Evolutionary conservation across 2,329 filamentous ascomycete species (phyloP), one percentile per base, ranked within the genome.

Genomic region (Fusarium sarcochroum): DNA sequence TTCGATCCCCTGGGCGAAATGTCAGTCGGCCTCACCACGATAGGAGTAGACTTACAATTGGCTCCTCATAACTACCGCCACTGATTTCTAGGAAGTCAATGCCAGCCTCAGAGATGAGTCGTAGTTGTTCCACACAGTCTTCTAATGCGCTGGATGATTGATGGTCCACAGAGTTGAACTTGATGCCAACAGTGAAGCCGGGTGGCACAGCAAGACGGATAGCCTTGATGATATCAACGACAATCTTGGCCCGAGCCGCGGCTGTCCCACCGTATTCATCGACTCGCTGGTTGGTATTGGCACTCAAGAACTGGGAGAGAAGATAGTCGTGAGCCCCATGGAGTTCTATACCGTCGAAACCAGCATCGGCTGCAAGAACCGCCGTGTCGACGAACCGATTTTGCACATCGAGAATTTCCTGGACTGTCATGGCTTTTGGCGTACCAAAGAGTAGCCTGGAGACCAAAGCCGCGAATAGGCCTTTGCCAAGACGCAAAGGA

Each of bases 251-350:
- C 14, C 49, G 27, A 8, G 15, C 20, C 8, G 3, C 27, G 6
- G 49, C n/a, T 21, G 49, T 21, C 3, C 37, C 49, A 10, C 49
- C 49, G 14, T 42, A 52, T 8, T 52, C 23, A 5, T 52, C 49
- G 10, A 2, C 7, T 8, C 49, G 27, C 7, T 52, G 15, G 27
- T 52, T 52, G 7, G 27, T 34, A 5, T 21, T 23, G 6, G 25
- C 6, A 42, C 4, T 32, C 8, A 52, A n/a, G 11, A 42, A 52
- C 17, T 52, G 38, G 2, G 49, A 52, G 17, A 52, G 37, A 1
- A 52, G 38, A 13, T 42, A 52, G 11, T 37, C 49, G 15, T 52
- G 38, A n/a, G 49, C 49, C n/a, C n/a, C 49, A 32, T 52, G 49
- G 4, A 52, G 15, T 17, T 52, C 38, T 10, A 52, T 23, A 10